These are phyloP conservation scores for Berkeleyomyces basicola DNA, from an alignment of 2,329 filamentous ascomycete species.

Conservation along the genomic window DNA sequence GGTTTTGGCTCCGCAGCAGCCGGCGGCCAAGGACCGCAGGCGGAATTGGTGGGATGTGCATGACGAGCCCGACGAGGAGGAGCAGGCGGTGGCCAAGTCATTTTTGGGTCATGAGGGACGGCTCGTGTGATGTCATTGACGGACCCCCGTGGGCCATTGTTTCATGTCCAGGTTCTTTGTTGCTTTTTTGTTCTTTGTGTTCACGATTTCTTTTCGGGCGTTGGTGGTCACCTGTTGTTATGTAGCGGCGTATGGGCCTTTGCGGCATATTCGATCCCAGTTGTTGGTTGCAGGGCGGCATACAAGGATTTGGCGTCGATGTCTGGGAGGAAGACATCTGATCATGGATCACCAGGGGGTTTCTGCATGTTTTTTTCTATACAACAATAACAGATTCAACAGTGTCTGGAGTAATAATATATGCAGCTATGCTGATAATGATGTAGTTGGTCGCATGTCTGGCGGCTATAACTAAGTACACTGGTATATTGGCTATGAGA, in stretches of 20 bases:
- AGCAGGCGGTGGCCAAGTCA: not conserved
- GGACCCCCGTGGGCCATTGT: not conserved
- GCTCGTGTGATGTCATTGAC: not conserved
- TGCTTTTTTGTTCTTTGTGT: slow-evolving; percentile 2
- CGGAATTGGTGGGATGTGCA: slow-evolving; percentile 25
- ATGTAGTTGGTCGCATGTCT: no score
- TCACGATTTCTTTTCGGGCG: not conserved
- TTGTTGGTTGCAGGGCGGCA: not conserved
- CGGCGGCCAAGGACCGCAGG: not conserved
- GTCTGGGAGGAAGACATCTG: not conserved
- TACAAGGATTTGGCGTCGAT: slow-evolving; percentile 4
- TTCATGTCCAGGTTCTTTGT: not conserved
- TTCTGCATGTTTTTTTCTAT: not conserved
- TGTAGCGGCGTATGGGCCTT: not conserved
- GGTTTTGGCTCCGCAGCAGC: slow-evolving; percentile 15
- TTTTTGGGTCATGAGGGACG: not conserved
- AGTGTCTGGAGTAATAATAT: no score
- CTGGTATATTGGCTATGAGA: no score
- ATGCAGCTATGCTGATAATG: no score
- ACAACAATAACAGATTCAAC: no score
- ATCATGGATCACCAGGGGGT: not conserved
- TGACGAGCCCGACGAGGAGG: slow-evolving; percentile 17
- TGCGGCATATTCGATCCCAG: not conserved
- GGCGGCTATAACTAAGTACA: no score
- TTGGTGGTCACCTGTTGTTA: no score